These are phyloP conservation scores for Globisporangium megalacanthum DNA, from an alignment of 352 stramenopile species.

Conservation along the genomic window DNA sequence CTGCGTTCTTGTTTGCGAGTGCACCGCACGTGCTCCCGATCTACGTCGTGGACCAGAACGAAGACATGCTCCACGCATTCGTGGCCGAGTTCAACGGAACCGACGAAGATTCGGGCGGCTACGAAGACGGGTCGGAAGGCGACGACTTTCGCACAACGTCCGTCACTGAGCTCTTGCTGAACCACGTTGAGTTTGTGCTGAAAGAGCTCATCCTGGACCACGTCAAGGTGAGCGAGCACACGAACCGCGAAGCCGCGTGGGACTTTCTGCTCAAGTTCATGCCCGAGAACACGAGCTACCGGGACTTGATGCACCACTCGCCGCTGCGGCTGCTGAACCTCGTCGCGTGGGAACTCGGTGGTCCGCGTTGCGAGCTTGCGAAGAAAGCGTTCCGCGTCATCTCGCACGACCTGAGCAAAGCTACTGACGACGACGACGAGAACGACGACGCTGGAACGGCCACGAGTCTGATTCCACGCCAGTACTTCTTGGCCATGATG, in stretches of 20 bases:
- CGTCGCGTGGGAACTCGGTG: constrained; percentile 64
- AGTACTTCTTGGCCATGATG: constrained; percentile 83
- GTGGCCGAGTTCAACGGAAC: constrained; percentile 27
- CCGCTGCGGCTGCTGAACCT: constrained; percentile 51
- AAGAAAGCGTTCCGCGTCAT: constrained; percentile 55
- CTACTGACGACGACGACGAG: constrained; percentile 11
- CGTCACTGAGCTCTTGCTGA: constrained; percentile 38
- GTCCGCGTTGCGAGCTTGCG: constrained; percentile 37
- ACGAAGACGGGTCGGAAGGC: constrained; percentile 17
- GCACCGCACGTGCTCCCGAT: constrained; percentile 52
- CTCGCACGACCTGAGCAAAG: constrained; percentile 36
- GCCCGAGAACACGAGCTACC: constrained; percentile 48
- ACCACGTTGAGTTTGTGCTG: constrained; percentile 44
- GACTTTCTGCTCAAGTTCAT: constrained; percentile 71
- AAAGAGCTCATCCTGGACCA: constrained; percentile 68
- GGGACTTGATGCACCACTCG: constrained; percentile 51
- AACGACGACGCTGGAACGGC: constrained; percentile 13
- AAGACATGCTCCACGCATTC: constrained; percentile 42
- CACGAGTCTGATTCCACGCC: constrained; percentile 49
- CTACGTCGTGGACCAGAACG: constrained; percentile 57
- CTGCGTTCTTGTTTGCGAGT: constrained; percentile 38
- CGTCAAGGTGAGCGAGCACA: constrained; percentile 40
- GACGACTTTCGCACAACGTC: constrained; percentile 17
- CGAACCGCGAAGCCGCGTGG: constrained; percentile 50
- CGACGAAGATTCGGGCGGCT: constrained; percentile 17